A percentile compares a stretch with the other conserved stretches of the same genome.
phyloP scores from a whole-genome alignment of 208 protist species.

The Crithidia brevicula region DNA sequence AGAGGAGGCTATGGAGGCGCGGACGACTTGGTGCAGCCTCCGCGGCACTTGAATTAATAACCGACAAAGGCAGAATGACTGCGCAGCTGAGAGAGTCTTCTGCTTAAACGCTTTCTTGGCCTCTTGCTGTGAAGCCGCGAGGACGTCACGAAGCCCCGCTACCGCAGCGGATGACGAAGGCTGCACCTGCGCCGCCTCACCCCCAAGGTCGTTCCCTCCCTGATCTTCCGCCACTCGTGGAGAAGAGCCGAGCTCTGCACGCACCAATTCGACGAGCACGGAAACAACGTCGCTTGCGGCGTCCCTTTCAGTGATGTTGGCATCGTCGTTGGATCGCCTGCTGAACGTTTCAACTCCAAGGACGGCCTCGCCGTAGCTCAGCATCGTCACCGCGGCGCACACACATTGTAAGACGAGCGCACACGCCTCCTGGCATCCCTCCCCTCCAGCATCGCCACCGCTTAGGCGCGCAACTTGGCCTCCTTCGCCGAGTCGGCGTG shows the following conservation, averaged over 20 bases:
- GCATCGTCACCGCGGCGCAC: constrained; percentile 16
- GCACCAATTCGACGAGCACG: background rate
- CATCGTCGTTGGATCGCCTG: background rate
- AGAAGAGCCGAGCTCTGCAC: no score
- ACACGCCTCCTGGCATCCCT: background rate
- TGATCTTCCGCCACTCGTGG: background rate
- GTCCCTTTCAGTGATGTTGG: background rate
- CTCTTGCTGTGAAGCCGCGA: constrained; percentile 9
- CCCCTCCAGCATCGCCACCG: background rate
- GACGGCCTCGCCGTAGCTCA: constrained; percentile 23
- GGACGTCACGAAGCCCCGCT: constrained; percentile 5
- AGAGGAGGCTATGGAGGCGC: background rate
- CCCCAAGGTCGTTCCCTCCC: background rate
- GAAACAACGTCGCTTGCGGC: background rate
- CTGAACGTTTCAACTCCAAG: constrained; percentile 17
- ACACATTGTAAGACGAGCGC: constrained; percentile 20
- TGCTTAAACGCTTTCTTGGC: background rate
- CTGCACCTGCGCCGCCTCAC: background rate
- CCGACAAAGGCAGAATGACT: background rate
- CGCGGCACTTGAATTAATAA: background rate
- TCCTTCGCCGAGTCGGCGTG: background rate
- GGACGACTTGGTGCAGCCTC: background rate
- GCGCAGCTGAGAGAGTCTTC: background rate
- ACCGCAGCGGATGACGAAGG: background rate
- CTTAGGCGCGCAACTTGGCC: background rate